phyloP scores from a whole-genome alignment of 2,329 filamentous ascomycete genomes.

The Claviceps sp. region DNA sequence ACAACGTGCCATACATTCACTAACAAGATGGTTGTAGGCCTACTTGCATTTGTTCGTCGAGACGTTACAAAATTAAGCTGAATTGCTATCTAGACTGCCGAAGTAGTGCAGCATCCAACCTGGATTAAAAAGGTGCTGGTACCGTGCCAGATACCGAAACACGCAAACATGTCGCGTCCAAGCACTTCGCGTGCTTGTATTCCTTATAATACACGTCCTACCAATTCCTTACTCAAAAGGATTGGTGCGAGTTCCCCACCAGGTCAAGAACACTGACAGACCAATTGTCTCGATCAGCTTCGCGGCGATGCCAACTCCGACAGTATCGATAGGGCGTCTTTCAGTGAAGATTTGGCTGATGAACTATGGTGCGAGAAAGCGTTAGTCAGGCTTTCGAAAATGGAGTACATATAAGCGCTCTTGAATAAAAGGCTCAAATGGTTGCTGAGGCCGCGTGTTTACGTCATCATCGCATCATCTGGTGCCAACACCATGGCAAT shows the following conservation, averaged over 20 bases:
- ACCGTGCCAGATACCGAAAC: background rate
- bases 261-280: slow-evolving; percentile 82
- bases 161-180: background rate
- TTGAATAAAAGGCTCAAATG: background rate
- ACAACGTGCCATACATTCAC: background rate
- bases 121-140: background rate
- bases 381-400: background rate
- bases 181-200: background rate
- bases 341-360: slow-evolving; percentile 77
- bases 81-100: slow-evolving; percentile 2
- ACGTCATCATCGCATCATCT: slow-evolving; percentile 1
- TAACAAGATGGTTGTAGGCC: background rate
- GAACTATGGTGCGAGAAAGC: slow-evolving; percentile 41
- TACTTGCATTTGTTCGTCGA: background rate
- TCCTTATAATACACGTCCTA: background rate
- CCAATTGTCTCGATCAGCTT: slow-evolving; percentile 90
- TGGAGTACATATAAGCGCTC: background rate
- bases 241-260: slow-evolving; percentile 94
- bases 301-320: slow-evolving; percentile 71
- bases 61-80: background rate
- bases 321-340: slow-evolving; percentile 81
- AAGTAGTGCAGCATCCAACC: background rate
- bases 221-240: slow-evolving; percentile 55
- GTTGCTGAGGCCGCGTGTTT: background rate
- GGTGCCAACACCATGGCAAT: background rate